Conservation (phyloP, 2,329 filamentous ascomycete species). For the Zasmidium citrigriseum region DNA sequence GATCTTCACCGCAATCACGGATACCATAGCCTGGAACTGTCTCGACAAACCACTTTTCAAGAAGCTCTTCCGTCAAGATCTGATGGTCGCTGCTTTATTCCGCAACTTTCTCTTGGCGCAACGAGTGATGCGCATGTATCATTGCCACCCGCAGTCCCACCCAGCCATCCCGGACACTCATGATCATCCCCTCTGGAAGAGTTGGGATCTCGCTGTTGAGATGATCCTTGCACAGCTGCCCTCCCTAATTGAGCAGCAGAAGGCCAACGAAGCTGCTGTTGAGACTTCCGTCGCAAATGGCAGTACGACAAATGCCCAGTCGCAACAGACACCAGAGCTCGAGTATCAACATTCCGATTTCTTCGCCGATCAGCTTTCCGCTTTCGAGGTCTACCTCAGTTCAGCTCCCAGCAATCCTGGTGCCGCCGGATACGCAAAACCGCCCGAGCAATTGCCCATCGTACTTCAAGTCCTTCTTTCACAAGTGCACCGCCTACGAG, state of each 20-base stretch:
- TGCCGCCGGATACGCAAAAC: conserved; percentile 67
- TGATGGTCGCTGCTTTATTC: conserved; percentile 98
- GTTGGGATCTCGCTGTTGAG: conserved; percentile 96
- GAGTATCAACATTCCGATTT: conserved; percentile 94
- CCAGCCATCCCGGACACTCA: conserved; percentile 93
- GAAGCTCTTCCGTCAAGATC: conserved; percentile 93
- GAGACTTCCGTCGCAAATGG: conserved; percentile 21
- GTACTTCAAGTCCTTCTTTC: conserved; percentile 94
- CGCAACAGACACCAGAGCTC: conserved; percentile 56
- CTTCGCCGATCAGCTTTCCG: conserved; percentile 94
- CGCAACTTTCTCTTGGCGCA: conserved; percentile 94
- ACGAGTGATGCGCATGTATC: conserved; percentile 92
- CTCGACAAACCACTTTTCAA: conserved; percentile 88
- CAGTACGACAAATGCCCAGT: conserved; percentile 8
- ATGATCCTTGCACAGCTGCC: conserved; percentile 90
- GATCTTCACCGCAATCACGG: conserved; percentile 99
- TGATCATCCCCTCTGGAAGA: conserved; percentile 92
- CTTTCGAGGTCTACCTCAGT: conserved; percentile 92
- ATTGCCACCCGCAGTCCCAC: conserved; percentile 90
- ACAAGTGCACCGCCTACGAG: conserved; percentile 88
- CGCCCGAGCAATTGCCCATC: conserved; percentile 89
- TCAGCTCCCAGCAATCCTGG: conserved; percentile 87
- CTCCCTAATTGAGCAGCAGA: conserved; percentile 75
- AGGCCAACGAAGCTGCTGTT: conserved; percentile 50
- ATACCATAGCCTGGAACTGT: conserved; percentile 98